Percentiles rank a stretch among this genome's conserved stretches.
Evolutionary conservation across 805 yeast species (phyloP).

Genomic region (Saccharomycopsis javanensis): DNA sequence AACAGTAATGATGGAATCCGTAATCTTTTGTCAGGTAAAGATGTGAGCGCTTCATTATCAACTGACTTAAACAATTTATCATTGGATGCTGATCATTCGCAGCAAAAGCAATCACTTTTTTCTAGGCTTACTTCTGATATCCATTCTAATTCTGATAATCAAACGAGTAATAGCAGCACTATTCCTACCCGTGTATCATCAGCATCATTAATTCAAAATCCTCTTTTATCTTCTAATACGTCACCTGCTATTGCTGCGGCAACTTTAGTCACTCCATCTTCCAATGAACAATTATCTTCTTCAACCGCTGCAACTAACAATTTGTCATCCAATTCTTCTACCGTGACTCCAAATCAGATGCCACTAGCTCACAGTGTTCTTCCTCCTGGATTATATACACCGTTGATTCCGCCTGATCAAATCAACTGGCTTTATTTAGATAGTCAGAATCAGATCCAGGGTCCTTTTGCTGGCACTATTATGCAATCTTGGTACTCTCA

Average conservation of each 20-base stretch:
- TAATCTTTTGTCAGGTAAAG: background rate
- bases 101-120: background rate
- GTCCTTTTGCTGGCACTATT: conserved; percentile 63
- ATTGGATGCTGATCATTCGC: background rate
- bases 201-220: background rate
- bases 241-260: background rate
- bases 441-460: conserved; percentile 60
- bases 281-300: background rate
- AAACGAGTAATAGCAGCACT: background rate
- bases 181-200: background rate
- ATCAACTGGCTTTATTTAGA: conserved; percentile 69
- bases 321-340: background rate
- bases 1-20: background rate
- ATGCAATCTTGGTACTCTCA: conserved; percentile 74
- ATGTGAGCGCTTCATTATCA: background rate
- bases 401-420: conserved; percentile 29
- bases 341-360: background rate
- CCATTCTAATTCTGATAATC: background rate
- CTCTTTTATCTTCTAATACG: background rate
- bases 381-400: conserved; percentile 16
- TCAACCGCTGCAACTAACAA: background rate
- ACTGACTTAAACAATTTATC: background rate
- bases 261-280: background rate
- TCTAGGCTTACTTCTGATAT: background rate
- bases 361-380: background rate